A percentile compares a stretch with the other conserved stretches of the same genome.
phyloP scores from a whole-genome alignment of 192 early-diverging fungal species.

The Coemansia sp. region DNA sequence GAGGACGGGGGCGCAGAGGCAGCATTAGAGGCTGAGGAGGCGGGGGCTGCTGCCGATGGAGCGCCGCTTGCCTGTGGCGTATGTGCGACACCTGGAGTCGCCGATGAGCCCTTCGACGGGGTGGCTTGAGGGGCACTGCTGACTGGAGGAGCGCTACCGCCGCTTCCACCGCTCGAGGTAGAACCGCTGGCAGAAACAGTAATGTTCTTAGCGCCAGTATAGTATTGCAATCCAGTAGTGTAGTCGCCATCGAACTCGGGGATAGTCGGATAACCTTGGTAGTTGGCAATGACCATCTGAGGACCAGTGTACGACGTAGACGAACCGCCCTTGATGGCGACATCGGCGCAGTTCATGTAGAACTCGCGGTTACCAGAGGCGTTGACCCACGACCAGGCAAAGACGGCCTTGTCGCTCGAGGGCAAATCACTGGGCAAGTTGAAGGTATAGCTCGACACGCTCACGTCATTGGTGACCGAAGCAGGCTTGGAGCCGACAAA shows the following conservation, averaged over 20 bases:
- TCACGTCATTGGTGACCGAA: conserved; percentile 15
- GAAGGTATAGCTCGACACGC: conserved; percentile 45
- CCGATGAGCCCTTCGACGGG: not conserved
- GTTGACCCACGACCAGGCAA: conserved; percentile 68
- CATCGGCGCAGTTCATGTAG: conserved; percentile 42
- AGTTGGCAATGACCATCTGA: conserved; percentile 40
- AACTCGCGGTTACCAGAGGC: conserved; percentile 59
- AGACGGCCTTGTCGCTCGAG: conserved; percentile 52
- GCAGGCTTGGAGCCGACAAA: conserved; percentile 24
- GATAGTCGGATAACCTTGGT: conserved; percentile 49
- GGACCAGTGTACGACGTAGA: conserved; percentile 39
- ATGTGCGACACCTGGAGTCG: not conserved
- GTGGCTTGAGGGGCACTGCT: not conserved
- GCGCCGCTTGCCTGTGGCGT: not conserved
- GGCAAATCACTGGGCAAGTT: conserved; percentile 58
- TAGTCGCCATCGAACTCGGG: conserved; percentile 53
- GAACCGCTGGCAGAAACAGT: conserved; percentile 31
- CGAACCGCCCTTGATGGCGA: conserved; percentile 20
- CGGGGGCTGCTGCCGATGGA: not conserved
- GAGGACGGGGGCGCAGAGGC: conserved; percentile 5
- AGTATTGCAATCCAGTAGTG: conserved; percentile 32
- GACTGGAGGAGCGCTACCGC: not conserved
- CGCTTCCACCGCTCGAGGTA: not conserved
- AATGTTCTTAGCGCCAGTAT: conserved; percentile 23
- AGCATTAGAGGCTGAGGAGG: not conserved